Conservation (phyloP, 140 eudicot species). For the Ambrosia hybrid region DNA sequence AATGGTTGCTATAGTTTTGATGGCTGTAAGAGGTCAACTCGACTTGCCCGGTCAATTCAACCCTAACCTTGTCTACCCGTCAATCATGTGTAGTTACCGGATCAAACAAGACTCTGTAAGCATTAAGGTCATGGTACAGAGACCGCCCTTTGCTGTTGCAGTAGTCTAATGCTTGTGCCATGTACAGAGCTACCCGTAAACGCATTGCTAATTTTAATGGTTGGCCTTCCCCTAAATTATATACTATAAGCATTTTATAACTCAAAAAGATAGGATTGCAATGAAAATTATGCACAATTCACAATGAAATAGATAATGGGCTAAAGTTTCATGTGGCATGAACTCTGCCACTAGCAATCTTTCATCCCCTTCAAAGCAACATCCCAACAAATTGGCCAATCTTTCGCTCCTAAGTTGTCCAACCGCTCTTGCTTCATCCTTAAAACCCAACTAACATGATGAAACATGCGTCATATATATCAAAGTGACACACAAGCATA, state of each 20-base stretch:
- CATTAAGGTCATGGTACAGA: conserved; percentile 87
- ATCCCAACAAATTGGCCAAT: conserved; percentile 39
- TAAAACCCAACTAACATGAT: conserved; percentile 8
- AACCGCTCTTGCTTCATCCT: conserved; percentile 84
- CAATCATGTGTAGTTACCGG: conserved; percentile 44
- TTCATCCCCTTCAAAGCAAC: conserved; percentile 70
- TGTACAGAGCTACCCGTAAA: conserved; percentile 75
- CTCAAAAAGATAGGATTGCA: background rate
- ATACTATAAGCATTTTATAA: background rate
- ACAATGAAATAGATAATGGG: conserved; percentile 87
- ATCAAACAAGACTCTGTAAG: conserved; percentile 90
- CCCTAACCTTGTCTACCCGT: background rate
- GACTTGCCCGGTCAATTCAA: background rate
- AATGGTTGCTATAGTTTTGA: no score
- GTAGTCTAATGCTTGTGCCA: conserved; percentile 90
- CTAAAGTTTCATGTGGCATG: conserved; percentile 82
- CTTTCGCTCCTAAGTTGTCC: conserved; percentile 69
- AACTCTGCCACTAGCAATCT: conserved; percentile 88
- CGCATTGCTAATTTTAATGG: conserved; percentile 91
- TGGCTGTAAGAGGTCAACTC: no score
- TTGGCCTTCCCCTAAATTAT: conserved; percentile 71
- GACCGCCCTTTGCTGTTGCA: conserved; percentile 77
- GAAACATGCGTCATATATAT: background rate
- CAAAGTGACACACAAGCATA: background rate
- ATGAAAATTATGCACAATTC: conserved; percentile 28